A percentile compares a stretch with the other conserved stretches of the same genome.
Conservation (phyloP, 2,329 filamentous ascomycete genomes). For the Corinectria fuckeliana region DNA sequence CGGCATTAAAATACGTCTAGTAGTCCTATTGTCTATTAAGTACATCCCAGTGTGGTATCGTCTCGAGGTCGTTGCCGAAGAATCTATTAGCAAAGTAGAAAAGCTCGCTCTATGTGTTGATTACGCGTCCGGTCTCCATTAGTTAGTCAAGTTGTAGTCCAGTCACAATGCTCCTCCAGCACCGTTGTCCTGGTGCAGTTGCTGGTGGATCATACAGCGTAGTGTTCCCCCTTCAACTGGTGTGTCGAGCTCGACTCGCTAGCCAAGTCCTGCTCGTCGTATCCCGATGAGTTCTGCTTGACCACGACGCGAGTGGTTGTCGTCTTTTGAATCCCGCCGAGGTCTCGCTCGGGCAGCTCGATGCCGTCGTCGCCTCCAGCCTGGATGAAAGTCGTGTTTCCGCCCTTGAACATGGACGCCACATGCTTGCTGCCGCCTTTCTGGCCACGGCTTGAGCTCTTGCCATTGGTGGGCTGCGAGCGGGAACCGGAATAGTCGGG, state of each 20-base stretch:
- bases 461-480: conserved; percentile 25
- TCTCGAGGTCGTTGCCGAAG: background rate
- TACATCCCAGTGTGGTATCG: conserved; percentile 16
- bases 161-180: background rate
- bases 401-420: conserved; percentile 30
- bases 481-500: conserved; percentile 32
- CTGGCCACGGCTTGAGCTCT: conserved; percentile 18
- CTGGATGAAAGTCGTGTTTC: conserved; percentile 34
- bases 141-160: background rate
- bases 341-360: conserved; percentile 23
- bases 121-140: background rate
- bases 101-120: background rate
- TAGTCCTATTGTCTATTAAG: background rate
- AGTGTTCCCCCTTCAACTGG: conserved; percentile 32
- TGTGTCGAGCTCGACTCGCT: conserved; percentile 34
- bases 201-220: conserved; percentile 20
- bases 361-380: conserved; percentile 30
- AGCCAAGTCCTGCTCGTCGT: conserved; percentile 27
- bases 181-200: background rate
- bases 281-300: conserved; percentile 28
- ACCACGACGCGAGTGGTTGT: conserved; percentile 34
- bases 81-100: background rate
- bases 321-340: conserved; percentile 34
- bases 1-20: background rate
- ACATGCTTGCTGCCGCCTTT: conserved; percentile 15